Percentiles rank a stretch among this genome's conserved stretches.
Conservation (phyloP, 1,139 yeast species). For the Geotrichum phurueaensis region DNA sequence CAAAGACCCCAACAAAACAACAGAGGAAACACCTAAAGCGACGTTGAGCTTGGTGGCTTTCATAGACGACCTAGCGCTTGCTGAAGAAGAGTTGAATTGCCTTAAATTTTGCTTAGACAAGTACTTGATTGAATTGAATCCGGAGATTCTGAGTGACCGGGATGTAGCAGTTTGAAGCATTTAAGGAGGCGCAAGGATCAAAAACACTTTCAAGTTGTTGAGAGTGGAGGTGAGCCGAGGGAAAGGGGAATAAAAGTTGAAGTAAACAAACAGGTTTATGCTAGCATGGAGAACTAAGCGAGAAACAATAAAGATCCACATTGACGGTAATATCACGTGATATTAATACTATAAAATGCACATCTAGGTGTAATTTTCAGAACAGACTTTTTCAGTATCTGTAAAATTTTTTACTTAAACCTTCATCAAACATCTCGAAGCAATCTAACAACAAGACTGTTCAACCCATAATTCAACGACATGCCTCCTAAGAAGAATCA, state of each 20-base stretch:
- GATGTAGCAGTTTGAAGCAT: neutral
- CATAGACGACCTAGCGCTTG: neutral
- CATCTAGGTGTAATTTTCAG: neutral
- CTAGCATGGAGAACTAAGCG: neutral
- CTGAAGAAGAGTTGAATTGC: neutral
- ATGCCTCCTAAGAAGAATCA: constrained; percentile 62
- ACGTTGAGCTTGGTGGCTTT: constrained; percentile 2
- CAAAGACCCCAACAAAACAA: constrained; percentile 15
- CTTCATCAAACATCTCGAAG: neutral
- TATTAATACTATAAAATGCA: neutral
- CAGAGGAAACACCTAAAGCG: constrained; percentile 16
- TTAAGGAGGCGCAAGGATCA: neutral
- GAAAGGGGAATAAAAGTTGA: neutral
- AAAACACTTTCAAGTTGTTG: neutral
- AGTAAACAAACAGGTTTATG: neutral
- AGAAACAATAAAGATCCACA: neutral
- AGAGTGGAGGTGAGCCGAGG: neutral
- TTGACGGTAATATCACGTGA: neutral
- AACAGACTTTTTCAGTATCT: neutral
- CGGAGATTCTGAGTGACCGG: neutral
- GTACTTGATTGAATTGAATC: neutral
- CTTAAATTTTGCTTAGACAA: neutral
- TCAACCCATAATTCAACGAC: constrained; percentile 5
- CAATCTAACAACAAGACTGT: neutral
- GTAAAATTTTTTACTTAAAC: neutral